Base-by-base conservation (phyloP, 1,284 basidiomycete genomes). In the Sparassis latifolia region DNA sequence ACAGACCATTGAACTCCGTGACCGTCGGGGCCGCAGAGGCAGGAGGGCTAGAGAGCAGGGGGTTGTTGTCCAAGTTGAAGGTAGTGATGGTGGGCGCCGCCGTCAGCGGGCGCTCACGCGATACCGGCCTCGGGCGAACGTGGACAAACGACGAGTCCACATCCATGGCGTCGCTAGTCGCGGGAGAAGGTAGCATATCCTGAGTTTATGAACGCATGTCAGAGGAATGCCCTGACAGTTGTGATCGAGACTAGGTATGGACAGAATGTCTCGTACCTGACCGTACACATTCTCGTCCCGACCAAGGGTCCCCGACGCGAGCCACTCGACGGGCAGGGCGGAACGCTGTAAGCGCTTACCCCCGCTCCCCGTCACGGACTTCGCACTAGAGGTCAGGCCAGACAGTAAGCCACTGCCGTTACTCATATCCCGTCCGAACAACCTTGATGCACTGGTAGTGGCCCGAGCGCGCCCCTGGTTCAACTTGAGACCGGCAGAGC, bases 361-460 rank as follows among this genome's bases (percentile, higher is more conserved):
- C 45, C 62, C 66, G 38, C 69, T 73, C 10, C 72, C 71, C 2
- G 66, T 70, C 61, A 65, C 70, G 4, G 72, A 60, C 33, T 66
- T 68, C 38, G 69, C 61, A 28, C 59, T 68, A 58, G 61, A 69
- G 56, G 44, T 57, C 46, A 55, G 52, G 57, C 57, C 56, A 53
- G 54, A 44, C 50, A 53, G 45, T 56, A 58, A 52, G 41, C 58
- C 55, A 49, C 55, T 55, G 52, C 49, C 67, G 59, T 83, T 88
- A 69, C 82, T 85, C 61, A 86, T 66, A 58, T 89, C 85, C 49
- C 73, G 76, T 9, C 86, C 86, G 58, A 90, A 90, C 45, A 85
- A 66, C 47, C 86, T 76, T 4, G 78, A 74, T 28, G 71, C 73
- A 52, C 74, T 81, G 2, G 84, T 84, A 55, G 76, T 77, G 31